Percentiles rank a stretch among this genome's conserved stretches.
Evolutionary conservation across 2,329 filamentous ascomycete species (phyloP).

Genomic region (Beauveria sp.): DNA sequence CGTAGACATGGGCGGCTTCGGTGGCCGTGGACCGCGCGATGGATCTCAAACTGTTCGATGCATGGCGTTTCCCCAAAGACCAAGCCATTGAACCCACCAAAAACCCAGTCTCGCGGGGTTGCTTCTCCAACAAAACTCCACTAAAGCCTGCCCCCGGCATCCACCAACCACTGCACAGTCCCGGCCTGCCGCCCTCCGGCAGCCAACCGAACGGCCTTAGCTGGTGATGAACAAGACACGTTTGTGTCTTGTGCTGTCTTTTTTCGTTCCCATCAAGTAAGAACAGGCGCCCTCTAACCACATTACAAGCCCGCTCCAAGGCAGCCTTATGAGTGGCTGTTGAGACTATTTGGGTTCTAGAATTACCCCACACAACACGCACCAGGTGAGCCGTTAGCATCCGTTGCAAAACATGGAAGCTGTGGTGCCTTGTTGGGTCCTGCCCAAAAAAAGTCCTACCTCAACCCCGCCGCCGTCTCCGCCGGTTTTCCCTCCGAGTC

Average conservation of each 20-base stretch:
- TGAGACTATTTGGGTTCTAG: neutral
- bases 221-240: neutral
- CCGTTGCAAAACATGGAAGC: neutral
- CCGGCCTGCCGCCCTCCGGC: neutral
- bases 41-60: neutral
- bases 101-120: neutral
- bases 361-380: neutral
- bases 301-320: neutral
- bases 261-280: neutral
- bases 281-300: neutral
- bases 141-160: neutral
- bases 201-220: neutral
- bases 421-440: neutral
- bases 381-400: constrained; percentile 9
- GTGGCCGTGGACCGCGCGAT: constrained; percentile 7
- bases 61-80: neutral
- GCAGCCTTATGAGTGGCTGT: neutral
- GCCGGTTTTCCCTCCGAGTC: neutral
- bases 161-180: neutral
- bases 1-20: constrained; percentile 3
- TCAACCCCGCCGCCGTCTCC: neutral
- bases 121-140: neutral
- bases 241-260: neutral
- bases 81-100: neutral
- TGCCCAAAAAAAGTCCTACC: neutral